A percentile compares a stretch with the other conserved stretches of the same genome.
Evolutionary conservation across 345 rosid species (phyloP).

Genomic region (Dovyalis caffra): DNA sequence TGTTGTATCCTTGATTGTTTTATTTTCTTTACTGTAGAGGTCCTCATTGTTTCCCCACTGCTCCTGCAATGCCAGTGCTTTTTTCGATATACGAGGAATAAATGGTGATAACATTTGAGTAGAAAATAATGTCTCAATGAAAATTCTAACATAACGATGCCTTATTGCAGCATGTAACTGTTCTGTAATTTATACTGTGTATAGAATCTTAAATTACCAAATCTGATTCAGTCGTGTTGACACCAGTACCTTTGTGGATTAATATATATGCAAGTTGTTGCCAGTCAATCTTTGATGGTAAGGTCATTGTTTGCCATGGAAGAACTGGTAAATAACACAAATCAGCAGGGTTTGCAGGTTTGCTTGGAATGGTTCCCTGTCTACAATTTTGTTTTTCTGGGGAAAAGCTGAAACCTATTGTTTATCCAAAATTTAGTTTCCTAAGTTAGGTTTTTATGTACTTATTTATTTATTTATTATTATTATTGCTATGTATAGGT

Average conservation of each 20-base stretch:
- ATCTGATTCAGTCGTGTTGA: too few species aligned
- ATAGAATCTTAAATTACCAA: too few species aligned
- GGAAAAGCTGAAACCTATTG: not conserved
- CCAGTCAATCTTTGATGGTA: not conserved
- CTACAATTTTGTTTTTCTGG: not conserved
- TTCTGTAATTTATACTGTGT: not conserved
- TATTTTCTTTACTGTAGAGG: not conserved
- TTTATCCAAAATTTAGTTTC: not conserved
- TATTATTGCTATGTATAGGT: not conserved
- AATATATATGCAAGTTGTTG: not conserved
- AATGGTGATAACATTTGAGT: too few species aligned
- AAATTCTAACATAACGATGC: too few species aligned
- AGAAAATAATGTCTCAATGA: too few species aligned
- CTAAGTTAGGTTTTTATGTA: not conserved
- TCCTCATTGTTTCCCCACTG: too few species aligned
- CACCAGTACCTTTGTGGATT: too few species aligned
- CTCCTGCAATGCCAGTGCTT: too few species aligned
- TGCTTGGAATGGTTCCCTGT: not conserved
- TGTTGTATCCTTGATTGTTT: conserved; percentile 67
- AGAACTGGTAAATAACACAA: not conserved
- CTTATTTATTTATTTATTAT: too few species aligned
- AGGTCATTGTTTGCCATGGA: not conserved
- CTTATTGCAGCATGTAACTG: too few species aligned
- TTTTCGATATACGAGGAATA: too few species aligned
- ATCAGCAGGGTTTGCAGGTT: conserved; percentile 6